Base-by-base conservation (phyloP, 2,329 filamentous ascomycete species). In the Scedosporium minutisporum region DNA sequence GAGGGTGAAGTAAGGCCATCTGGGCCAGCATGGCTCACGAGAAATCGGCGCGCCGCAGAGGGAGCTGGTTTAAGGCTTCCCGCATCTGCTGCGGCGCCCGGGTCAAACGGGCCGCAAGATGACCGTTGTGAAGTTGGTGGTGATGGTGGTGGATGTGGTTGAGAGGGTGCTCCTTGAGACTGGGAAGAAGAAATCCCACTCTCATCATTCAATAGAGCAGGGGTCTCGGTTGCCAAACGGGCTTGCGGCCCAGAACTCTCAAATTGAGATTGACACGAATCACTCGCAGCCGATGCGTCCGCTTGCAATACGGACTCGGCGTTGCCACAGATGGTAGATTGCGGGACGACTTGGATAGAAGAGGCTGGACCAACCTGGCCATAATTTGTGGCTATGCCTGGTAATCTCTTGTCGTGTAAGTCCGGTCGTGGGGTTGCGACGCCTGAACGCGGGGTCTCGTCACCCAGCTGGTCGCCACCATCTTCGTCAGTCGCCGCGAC, bases 351-450 rank as follows among this genome's bases (percentile, higher is more conserved):
- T 57, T 57, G 60, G 53, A 53, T 62, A 82, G 84, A 83, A 87
- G 87, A 86, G 81, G 84, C 86, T 82, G 85, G 84, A 97, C 95
- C 88, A 96, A 99, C 95, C 93, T 99, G 95, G 81, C 89, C 89
- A 84, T 97, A 96, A 83, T 95, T 97, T 82, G 89, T 96, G 84
- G 95, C 89, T 80, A 97, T 96, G 74, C 92, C 91, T 69, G 95
- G 95, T 73, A 96, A 82, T 78, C 95, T 89, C 80, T 96, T 97
- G 80, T 99, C 95, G 72, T 90, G 88, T 66, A 89, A 88, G 77
- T 97, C 93, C 68, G 95, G 95, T 72, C 93, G 90, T 68, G 95
- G 95, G 66, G 95, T 99, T 68, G 91, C 90, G 75, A 96, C 86
- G 71, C 93, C 92, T 69, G 93, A 96, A 71, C 92, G 89, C 70